These are phyloP conservation scores for Alternaria sp. DNA, from an alignment of 2,329 filamentous ascomycete species.

Conservation along the genomic window DNA sequence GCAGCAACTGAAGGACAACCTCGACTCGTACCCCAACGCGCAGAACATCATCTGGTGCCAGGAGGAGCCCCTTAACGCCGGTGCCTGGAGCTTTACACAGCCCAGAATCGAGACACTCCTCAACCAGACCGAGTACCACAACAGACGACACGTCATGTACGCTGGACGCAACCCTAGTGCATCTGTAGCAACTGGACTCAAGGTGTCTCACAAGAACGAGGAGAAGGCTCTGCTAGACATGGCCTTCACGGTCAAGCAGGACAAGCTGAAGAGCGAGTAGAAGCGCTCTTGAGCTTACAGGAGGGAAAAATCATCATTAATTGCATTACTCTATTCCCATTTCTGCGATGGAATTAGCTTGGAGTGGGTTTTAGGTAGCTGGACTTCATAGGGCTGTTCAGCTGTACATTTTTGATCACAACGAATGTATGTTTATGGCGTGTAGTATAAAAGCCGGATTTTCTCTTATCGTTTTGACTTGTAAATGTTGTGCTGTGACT, in stretches of 20 bases:
- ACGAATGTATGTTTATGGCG: conserved; percentile 41
- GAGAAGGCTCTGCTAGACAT: conserved; percentile 81
- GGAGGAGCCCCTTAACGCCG: conserved; percentile 97
- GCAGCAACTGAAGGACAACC: conserved; percentile 94
- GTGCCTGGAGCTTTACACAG: conserved; percentile 97
- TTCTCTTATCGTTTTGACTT: conserved; percentile 1
- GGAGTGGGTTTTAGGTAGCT: conserved; percentile 2
- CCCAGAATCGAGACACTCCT: conserved; percentile 95
- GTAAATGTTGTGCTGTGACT: neutral
- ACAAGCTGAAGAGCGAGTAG: conserved; percentile 72
- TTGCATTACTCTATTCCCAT: conserved; percentile 30
- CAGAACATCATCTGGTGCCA: conserved; percentile 98
- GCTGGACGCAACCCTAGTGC: conserved; percentile 93
- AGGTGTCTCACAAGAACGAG: conserved; percentile 88
- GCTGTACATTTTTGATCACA: conserved; percentile 38
- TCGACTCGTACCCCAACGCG: conserved; percentile 96
- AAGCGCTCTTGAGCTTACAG: neutral
- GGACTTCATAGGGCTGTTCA: conserved; percentile 22
- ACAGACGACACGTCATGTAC: conserved; percentile 96
- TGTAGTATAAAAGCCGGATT: conserved; percentile 39
- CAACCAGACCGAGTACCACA: conserved; percentile 90
- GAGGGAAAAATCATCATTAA: conserved; percentile 5
- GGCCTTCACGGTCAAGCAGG: conserved; percentile 70
- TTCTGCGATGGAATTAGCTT: neutral
- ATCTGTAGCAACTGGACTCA: conserved; percentile 91